Evolutionary conservation across 2,329 filamentous ascomycete species (phyloP).

Genomic region (Emericellopsis atlantica): DNA sequence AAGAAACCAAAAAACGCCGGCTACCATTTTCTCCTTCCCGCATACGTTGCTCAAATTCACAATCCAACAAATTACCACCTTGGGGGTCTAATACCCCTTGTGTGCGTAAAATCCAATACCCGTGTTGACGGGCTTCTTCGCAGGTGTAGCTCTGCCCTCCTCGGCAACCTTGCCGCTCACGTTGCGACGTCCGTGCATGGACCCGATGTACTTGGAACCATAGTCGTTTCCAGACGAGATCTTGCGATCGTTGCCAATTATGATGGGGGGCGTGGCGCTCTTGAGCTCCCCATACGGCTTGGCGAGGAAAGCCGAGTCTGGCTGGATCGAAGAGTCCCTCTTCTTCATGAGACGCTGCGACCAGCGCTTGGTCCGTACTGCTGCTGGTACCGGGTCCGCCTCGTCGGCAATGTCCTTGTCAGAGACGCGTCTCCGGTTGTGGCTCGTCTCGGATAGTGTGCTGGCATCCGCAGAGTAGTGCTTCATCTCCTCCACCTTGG

Average conservation of each 20-base stretch:
- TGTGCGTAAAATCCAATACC: not conserved
- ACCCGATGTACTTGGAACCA: constrained; percentile 17
- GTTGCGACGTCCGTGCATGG: constrained; percentile 35
- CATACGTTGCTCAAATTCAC: not conserved
- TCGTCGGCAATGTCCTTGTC: constrained; percentile 32
- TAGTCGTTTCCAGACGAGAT: constrained; percentile 49
- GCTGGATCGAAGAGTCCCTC: constrained; percentile 30
- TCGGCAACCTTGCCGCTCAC: constrained; percentile 65
- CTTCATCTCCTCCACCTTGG: not conserved
- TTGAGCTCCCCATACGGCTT: constrained; percentile 49
- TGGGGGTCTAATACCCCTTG: not conserved
- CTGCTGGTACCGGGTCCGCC: constrained; percentile 5
- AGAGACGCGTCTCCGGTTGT: constrained; percentile 29
- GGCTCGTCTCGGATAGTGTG: constrained; percentile 30
- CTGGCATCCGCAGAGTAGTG: constrained; percentile 4
- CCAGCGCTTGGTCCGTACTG: not conserved
- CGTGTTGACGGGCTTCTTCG: too few species aligned
- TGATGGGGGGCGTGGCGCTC: constrained; percentile 37
- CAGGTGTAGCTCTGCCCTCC: constrained; percentile 35
- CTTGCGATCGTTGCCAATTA: constrained; percentile 35
- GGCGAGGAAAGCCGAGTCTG: constrained; percentile 34
- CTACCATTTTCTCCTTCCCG: not conserved
- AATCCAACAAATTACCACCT: too few species aligned
- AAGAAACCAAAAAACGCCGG: not conserved
- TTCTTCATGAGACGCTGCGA: constrained; percentile 11